A percentile compares a stretch with the other conserved stretches of the same genome.
Evolutionary conservation across 495 filamentous ascomycete species (phyloP).

Genomic region (Copromyces sp.): DNA sequence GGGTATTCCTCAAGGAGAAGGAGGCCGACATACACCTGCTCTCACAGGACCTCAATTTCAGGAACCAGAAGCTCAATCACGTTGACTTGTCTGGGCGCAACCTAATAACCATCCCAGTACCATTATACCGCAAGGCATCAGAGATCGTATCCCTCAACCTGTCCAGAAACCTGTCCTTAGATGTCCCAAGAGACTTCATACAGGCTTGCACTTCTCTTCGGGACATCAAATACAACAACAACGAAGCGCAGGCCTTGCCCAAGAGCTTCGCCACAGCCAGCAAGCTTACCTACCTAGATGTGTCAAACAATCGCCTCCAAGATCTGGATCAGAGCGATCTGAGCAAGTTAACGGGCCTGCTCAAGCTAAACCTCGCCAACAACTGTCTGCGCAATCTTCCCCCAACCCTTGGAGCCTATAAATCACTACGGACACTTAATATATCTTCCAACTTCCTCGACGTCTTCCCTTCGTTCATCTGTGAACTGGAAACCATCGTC

Average conservation of each 20-base stretch:
- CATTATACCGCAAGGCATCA: constrained; percentile 77
- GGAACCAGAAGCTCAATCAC: constrained; percentile 81
- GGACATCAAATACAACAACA: constrained; percentile 89
- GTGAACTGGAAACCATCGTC: constrained; percentile 68
- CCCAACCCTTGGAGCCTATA: constrained; percentile 67
- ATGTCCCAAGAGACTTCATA: constrained; percentile 94
- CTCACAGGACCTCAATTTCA: constrained; percentile 65
- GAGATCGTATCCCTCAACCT: constrained; percentile 95
- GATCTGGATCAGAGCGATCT: constrained; percentile 77
- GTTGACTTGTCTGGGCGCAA: constrained; percentile 88
- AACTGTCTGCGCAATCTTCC: constrained; percentile 75
- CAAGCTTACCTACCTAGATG: constrained; percentile 76
- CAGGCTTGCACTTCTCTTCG: constrained; percentile 82
- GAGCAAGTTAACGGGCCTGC: constrained; percentile 48
- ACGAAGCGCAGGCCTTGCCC: constrained; percentile 82
- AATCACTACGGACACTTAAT: constrained; percentile 67
- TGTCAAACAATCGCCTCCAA: constrained; percentile 88
- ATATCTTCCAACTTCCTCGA: constrained; percentile 87
- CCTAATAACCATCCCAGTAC: constrained; percentile 88
- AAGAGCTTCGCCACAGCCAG: constrained; percentile 73
- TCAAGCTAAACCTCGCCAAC: constrained; percentile 87
- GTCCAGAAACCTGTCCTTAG: constrained; percentile 80
- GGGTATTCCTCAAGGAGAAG: constrained; percentile 82
- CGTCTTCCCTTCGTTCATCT: constrained; percentile 74
- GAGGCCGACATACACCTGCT: constrained; percentile 61